Evolutionary conservation across 192 early-diverging fungal genomes (phyloP).

Genomic region (Rhizophlyctis rosea): DNA sequence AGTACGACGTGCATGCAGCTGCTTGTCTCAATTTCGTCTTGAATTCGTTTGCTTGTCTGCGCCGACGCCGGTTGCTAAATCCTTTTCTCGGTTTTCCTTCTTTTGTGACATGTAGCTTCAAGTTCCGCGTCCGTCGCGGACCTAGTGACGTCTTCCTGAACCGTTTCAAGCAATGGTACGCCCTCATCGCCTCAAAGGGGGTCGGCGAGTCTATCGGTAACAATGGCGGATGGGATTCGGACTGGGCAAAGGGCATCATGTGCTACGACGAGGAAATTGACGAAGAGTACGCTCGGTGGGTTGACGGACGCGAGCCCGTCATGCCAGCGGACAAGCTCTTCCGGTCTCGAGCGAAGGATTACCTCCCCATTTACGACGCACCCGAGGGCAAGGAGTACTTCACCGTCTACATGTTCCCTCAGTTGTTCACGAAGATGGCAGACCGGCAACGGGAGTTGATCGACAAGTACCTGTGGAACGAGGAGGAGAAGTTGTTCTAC

Average conservation of each 20-base stretch:
- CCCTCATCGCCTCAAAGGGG: slow-evolving; percentile 25
- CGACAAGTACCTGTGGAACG: slow-evolving; percentile 84
- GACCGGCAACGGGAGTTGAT: slow-evolving; percentile 59
- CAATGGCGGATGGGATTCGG: slow-evolving; percentile 44
- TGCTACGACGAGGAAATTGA: slow-evolving; percentile 39
- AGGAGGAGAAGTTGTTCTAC: slow-evolving; percentile 72
- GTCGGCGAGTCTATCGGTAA: slow-evolving; percentile 35
- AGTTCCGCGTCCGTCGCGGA: slow-evolving; percentile 45
- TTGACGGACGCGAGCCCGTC: not conserved
- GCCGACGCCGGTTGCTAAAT: not conserved
- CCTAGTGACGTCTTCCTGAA: slow-evolving; percentile 33
- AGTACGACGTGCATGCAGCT: not conserved
- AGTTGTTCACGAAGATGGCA: slow-evolving; percentile 53
- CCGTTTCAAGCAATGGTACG: slow-evolving; percentile 36
- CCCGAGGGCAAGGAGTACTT: slow-evolving; percentile 22
- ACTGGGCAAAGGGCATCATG: slow-evolving; percentile 51
- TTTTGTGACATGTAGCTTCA: too few relatives aligned
- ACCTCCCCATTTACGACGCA: slow-evolving; percentile 8
- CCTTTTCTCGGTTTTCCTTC: not conserved
- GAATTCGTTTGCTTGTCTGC: not conserved
- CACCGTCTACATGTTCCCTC: slow-evolving; percentile 35
- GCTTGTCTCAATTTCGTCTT: not conserved
- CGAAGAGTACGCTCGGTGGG: slow-evolving; percentile 21
- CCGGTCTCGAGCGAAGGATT: not conserved
- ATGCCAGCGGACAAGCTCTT: not conserved